Base-by-base conservation (phyloP, 139 green algal species). In the Picochlorum costavermella region DNA sequence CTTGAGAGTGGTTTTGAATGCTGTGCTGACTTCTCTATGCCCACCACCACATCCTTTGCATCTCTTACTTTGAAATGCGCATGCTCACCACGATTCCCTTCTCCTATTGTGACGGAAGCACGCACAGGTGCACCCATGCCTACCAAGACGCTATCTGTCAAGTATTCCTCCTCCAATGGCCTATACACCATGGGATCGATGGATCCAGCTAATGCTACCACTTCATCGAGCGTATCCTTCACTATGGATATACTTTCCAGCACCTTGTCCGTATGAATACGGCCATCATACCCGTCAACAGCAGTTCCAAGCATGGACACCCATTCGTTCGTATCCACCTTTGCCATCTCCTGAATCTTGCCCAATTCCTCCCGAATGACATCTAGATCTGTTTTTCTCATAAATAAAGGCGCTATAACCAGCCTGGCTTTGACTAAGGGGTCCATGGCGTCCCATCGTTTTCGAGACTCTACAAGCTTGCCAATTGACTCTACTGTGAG, bases 91-190 rank as follows among this genome's bases (percentile, higher is more conserved):
- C 2, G 10, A 53, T 9, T 11, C 5, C 46, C 17, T 10, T 23
- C 46, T 53, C 46, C 9, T 53, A 23, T 23, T 23, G 14, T 13
- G 46, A 23, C 10, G 2, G 46, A 23, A 40, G 8, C 6, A 40
- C 33, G 33, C 33, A 40, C 33, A 40, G 33, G 33, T 8, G 33
- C 33, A 40, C 33, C 33, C 33, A 40, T 55, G n/a, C 50, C 55
- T 33, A 33, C 17, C 40, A 75, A 40, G 20, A 75, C n/a, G 3
- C 46, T 40, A 9, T 49, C 61, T 31, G 56, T 71, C 37, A 75
- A 37, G 61, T 76, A 76, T 50, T 60, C 43, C 56, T 76, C 69
- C 44, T 76, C 69, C n/a, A 68, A 44, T 2, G 69, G 69, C n/a
- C 63, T 62, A 31, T 62, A 76, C 4, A 68, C 23, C n/a, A 44